Conservation (phyloP, 164 flowering plant genomes). For the Aristolochia contorta region DNA sequence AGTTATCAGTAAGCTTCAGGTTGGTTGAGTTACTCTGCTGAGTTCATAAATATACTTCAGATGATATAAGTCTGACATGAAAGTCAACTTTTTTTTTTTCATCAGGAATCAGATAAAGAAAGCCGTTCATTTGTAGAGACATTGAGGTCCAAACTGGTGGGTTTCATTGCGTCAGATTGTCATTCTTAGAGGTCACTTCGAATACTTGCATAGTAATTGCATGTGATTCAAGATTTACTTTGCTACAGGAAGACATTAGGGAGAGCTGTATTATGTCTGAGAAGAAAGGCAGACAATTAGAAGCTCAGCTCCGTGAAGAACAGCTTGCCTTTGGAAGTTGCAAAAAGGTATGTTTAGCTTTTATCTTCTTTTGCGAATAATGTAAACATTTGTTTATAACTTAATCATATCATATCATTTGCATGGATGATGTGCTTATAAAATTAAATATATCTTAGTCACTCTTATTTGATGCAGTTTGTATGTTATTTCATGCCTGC, state of each 20-base stretch:
- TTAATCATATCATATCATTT: neutral
- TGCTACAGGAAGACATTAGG: conserved; percentile 71
- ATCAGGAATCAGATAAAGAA: conserved; percentile 81
- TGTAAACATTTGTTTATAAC: neutral
- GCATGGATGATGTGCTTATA: neutral
- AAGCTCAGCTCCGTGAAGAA: conserved; percentile 61
- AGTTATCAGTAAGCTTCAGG: conserved; percentile 87
- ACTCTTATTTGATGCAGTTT: too few relatives aligned
- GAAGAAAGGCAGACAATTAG: conserved; percentile 76
- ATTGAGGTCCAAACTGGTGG: conserved; percentile 79
- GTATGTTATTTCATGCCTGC: neutral
- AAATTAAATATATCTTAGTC: too few relatives aligned
- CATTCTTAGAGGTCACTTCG: too few relatives aligned
- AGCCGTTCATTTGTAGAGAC: conserved; percentile 59
- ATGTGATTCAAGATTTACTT: neutral
- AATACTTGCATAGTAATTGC: too few relatives aligned
- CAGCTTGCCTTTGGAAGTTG: conserved; percentile 39
- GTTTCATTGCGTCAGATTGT: neutral
- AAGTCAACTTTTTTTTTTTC: neutral
- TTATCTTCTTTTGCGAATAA: too few relatives aligned
- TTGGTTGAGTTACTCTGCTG: conserved; percentile 4
- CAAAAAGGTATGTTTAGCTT: conserved; percentile 39
- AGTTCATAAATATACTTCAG: too few relatives aligned
- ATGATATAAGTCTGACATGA: neutral
- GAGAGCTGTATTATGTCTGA: conserved; percentile 78